Evolutionary conservation across 2,329 filamentous ascomycete genomes (phyloP).

Genomic region (Colletotrichum costaricense): DNA sequence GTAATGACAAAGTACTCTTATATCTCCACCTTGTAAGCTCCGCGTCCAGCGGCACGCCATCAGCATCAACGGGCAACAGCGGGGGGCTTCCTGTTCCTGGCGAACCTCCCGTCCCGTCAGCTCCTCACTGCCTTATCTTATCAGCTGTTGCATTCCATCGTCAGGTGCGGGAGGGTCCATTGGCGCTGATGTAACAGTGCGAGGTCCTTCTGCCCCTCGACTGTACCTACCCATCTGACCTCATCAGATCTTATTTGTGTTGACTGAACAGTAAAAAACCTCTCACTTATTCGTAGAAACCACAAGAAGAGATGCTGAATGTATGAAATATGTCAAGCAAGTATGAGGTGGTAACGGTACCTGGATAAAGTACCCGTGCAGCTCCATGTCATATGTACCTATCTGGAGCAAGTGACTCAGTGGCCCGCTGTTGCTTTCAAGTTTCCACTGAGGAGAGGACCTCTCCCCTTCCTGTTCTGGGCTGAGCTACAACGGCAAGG

Average conservation of each 20-base stretch:
- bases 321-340: too few species aligned
- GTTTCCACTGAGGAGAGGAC: background rate
- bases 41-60: background rate
- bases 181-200: slow-evolving; percentile 30
- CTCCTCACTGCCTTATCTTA: background rate
- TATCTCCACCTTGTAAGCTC: slow-evolving; percentile 5
- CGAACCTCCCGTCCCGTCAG: background rate
- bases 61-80: slow-evolving; percentile 6
- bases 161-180: background rate
- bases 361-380: background rate
- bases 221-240: background rate
- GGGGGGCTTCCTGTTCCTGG: background rate
- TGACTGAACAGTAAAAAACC: too few species aligned
- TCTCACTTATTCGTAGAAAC: too few species aligned
- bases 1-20: background rate
- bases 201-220: background rate
- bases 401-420: background rate
- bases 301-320: background rate
- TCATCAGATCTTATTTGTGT: background rate
- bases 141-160: slow-evolving; percentile 26
- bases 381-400: background rate
- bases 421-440: background rate
- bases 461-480: background rate
- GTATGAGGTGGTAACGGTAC: too few species aligned
- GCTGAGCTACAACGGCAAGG: background rate